Base-by-base conservation (phyloP, 495 filamentous ascomycete genomes). In the Xylaria venustula region DNA sequence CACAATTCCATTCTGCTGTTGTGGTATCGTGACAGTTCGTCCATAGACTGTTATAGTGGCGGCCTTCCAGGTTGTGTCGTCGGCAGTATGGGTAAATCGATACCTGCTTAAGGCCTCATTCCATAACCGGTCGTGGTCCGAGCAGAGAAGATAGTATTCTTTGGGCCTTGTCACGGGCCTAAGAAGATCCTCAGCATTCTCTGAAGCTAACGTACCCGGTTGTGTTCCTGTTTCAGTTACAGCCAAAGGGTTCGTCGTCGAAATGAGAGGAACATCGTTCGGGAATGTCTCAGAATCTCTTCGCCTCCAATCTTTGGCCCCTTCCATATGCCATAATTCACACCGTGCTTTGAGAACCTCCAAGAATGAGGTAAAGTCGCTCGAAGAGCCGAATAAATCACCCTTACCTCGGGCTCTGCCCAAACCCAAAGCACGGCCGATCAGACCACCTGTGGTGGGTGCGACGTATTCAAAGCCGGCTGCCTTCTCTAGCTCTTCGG, bases 311-410 rank as follows among this genome's bases (percentile, higher is more conserved):
- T 91, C 89, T 46, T 73, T 82, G 0, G 75, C 73, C 3, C 87
- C 85, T 58, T 87, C 84, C 79, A 91, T 88, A 54, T 89, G 82
- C 85, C 85, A 90, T 47, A 88, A 83, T 61, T 90, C 85, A 69
- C 87, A 90, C 55, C 87, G 73, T 20, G 85, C 83, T 60, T 85
- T 85, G 25, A 91, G 67, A 1, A 89, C 81, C 25, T 89, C 87
- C 20, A 90, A 71, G 58, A 91, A 91, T 0, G 69, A 74, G 1
- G 84, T 80, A 72, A 89, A 90, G 60, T 90, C 87, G 30, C 85
- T 84, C 15, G 75, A 78, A 25, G 81, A 75, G 0, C 80, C 81
- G 59, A 81, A 85, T 47, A 73, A 60, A 55, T 74, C 73, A 8
- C 72, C 72, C 52, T 44, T 71, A 25, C 50, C 65, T 26, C 56